These are phyloP conservation scores for Coemansia reversa DNA, from an alignment of 192 early-diverging fungal genomes.

Conservation along the genomic window DNA sequence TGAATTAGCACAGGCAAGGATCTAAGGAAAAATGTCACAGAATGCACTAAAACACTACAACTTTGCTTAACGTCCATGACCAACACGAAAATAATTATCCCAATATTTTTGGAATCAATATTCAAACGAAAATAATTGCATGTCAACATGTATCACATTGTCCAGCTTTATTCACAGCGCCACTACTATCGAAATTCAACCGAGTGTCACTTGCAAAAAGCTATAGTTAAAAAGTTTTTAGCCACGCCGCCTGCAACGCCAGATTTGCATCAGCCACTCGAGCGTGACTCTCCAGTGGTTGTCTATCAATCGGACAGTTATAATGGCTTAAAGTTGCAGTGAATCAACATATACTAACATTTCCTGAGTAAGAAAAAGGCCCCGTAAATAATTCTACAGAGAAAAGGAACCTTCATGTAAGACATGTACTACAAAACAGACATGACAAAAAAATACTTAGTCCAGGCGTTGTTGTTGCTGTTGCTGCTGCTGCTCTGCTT, in stretches of 20 bases:
- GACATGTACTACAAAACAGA: slow-evolving; percentile 1
- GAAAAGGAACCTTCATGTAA: background rate
- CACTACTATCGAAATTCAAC: background rate
- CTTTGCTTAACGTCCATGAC: background rate
- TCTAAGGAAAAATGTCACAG: background rate
- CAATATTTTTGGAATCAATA: background rate
- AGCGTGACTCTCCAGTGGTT: background rate
- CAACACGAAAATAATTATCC: background rate
- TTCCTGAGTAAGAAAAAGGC: background rate
- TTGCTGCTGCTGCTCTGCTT: background rate
- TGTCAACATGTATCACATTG: background rate
- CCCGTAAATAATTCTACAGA: background rate
- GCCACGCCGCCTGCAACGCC: background rate
- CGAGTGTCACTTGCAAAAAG: background rate
- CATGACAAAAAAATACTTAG: background rate
- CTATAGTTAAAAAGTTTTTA: background rate
- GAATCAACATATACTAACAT: too few species aligned
- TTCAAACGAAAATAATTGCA: background rate
- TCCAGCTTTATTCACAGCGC: background rate
- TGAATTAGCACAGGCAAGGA: background rate
- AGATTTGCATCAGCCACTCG: background rate
- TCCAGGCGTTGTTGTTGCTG: background rate
- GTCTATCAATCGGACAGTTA: background rate
- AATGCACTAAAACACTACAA: background rate
- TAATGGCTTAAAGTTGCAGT: background rate